A percentile compares a stretch with the other conserved stretches of the same genome.
These are phyloP conservation scores for Crassisporium funariophilum DNA, from an alignment of 768 basidiomycete species.

Conservation along the genomic window DNA sequence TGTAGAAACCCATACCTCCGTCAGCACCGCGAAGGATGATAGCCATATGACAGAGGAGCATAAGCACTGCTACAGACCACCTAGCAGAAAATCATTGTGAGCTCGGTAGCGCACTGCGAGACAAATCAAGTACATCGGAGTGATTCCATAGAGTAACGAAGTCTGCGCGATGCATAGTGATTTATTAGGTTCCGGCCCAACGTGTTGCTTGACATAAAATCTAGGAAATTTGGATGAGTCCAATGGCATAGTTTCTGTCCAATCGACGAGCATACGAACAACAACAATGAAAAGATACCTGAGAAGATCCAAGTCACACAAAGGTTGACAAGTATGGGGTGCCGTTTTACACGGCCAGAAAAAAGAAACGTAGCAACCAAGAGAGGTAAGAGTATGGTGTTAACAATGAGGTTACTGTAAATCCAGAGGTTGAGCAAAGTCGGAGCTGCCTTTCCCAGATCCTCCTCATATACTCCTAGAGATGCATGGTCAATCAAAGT, in stretches of 20 bases:
- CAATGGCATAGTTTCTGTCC: neutral
- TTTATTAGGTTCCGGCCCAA: constrained; percentile 34
- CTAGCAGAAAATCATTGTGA: constrained; percentile 14
- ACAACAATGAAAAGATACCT: constrained; percentile 42
- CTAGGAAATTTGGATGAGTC: constrained; percentile 14
- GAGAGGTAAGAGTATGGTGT: constrained; percentile 46
- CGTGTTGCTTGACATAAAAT: constrained; percentile 42
- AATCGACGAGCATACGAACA: constrained; percentile 32
- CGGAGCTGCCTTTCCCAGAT: constrained; percentile 23
- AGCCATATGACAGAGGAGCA: constrained; percentile 34
- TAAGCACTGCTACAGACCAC: constrained; percentile 41
- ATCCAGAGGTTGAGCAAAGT: constrained; percentile 41
- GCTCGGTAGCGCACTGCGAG: neutral
- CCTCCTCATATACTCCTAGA: no score
- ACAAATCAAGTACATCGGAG: constrained; percentile 35
- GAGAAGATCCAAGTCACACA: constrained; percentile 51
- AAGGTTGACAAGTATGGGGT: constrained; percentile 47
- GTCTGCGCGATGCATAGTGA: constrained; percentile 47
- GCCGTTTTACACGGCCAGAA: constrained; percentile 38
- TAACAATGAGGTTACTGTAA: constrained; percentile 46
- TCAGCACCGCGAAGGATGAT: constrained; percentile 22
- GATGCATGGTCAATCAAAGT: no score
- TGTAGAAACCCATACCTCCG: constrained; percentile 13
- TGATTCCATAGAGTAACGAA: constrained; percentile 41
- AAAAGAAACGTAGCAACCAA: constrained; percentile 47